phyloP scores from a whole-genome alignment of 345 rosid genomes.

The Litchi chinensis region DNA sequence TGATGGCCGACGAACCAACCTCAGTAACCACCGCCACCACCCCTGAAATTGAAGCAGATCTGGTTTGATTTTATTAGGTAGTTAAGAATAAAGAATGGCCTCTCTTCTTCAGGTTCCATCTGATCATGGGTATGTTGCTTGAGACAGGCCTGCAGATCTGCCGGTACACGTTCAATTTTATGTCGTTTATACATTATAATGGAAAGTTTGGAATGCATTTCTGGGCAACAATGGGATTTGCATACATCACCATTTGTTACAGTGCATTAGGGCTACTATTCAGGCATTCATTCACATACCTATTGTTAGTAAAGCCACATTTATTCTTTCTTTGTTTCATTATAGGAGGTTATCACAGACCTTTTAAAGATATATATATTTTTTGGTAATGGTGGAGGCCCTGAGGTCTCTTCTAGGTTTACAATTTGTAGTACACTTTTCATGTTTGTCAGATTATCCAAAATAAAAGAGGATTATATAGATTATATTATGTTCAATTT shows the following conservation, averaged over 20 bases:
- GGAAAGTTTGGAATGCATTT: slow-evolving; percentile 67
- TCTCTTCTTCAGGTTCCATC: slow-evolving; percentile 80
- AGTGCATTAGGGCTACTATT: slow-evolving; percentile 69
- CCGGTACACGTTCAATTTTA: slow-evolving; percentile 67
- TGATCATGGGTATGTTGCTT: slow-evolving; percentile 87
- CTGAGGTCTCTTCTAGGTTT: neutral
- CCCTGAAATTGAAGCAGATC: too few relatives aligned
- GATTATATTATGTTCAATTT: neutral
- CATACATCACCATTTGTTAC: slow-evolving; percentile 58
- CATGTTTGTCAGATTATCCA: neutral
- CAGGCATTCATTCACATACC: slow-evolving; percentile 64
- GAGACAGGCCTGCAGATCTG: slow-evolving; percentile 69
- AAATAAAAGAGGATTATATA: too few relatives aligned
- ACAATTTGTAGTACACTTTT: neutral
- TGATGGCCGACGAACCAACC: too few relatives aligned
- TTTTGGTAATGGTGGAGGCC: neutral
- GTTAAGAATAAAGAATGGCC: slow-evolving; percentile 75
- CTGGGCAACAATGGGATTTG: slow-evolving; percentile 68
- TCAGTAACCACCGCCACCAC: too few relatives aligned
- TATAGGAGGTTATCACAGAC: slow-evolving; percentile 58
- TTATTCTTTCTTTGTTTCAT: slow-evolving; percentile 65
- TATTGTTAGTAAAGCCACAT: slow-evolving; percentile 66
- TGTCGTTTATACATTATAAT: slow-evolving; percentile 70
- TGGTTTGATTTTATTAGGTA: slow-evolving; percentile 43
- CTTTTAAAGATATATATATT: slow-evolving; percentile 33